Evolutionary conservation across 768 basidiomycete genomes (phyloP).

Genomic region (Mycena leptocephala): DNA sequence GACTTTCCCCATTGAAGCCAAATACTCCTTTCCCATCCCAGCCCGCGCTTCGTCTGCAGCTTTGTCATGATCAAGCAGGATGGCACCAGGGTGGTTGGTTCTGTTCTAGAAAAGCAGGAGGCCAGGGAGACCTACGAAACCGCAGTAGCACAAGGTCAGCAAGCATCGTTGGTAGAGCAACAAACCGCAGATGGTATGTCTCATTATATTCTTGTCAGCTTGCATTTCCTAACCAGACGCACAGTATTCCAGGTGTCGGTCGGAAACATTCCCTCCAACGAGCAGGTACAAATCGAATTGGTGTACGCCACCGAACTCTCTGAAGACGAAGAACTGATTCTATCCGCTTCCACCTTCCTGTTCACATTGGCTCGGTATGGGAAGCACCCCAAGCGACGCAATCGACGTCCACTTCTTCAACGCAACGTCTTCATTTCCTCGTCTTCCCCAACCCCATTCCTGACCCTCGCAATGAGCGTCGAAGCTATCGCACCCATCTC

Average conservation of each 20-base stretch:
- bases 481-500: conserved; percentile 30
- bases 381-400: not conserved
- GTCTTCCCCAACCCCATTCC: conserved; percentile 7
- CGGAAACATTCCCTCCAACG: conserved; percentile 16
- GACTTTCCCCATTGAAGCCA: conserved; percentile 19
- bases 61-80: conserved; percentile 32
- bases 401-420: not conserved
- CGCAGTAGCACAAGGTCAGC: conserved; percentile 27
- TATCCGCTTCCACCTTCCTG: conserved; percentile 23
- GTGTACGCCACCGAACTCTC: conserved; percentile 30
- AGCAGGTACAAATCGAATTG: conserved; percentile 24
- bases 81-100: conserved; percentile 29
- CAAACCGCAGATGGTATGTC: conserved; percentile 28
- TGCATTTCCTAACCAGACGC: not conserved
- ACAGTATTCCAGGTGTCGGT: conserved; percentile 33
- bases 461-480: conserved; percentile 20
- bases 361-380: conserved; percentile 34
- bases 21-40: conserved; percentile 31
- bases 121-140: conserved; percentile 24
- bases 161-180: conserved; percentile 25
- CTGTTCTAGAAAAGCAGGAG: conserved; percentile 31
- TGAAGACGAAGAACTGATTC: conserved; percentile 27
- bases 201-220: not conserved
- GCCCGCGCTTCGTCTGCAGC: conserved; percentile 18
- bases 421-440: conserved; percentile 4